Percentiles rank a stretch among this genome's conserved stretches.
Evolutionary conservation across 441 rosid species (phyloP).

Genomic region (Populus hybrid): DNA sequence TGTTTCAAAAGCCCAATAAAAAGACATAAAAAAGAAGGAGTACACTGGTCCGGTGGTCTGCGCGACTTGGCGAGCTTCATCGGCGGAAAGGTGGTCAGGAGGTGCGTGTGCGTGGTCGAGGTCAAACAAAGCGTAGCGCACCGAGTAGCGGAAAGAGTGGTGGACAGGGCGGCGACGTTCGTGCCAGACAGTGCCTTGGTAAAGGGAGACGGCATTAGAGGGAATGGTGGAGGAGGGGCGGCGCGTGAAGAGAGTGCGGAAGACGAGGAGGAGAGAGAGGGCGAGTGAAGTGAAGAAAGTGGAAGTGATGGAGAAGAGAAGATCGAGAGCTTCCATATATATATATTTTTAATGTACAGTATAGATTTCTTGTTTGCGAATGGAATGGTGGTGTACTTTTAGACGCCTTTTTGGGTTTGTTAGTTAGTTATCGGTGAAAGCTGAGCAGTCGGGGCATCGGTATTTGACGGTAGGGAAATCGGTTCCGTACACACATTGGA

Average conservation of each 20-base stretch:
- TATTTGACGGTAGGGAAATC: too few relatives aligned
- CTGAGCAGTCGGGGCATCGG: background rate
- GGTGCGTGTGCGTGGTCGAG: slow-evolving; percentile 48
- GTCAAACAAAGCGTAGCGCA: slow-evolving; percentile 80
- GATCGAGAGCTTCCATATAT: slow-evolving; percentile 56
- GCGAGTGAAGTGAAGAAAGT: slow-evolving; percentile 38
- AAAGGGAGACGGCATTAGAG: slow-evolving; percentile 30
- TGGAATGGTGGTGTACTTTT: too few relatives aligned
- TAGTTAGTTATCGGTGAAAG: background rate
- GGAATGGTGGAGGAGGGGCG: slow-evolving; percentile 12
- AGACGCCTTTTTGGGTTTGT: background rate
- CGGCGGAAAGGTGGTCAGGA: slow-evolving; percentile 65
- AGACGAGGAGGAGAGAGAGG: slow-evolving; percentile 52
- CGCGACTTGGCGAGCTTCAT: slow-evolving; percentile 54
- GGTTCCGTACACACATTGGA: too few relatives aligned
- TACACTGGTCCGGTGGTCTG: slow-evolving; percentile 70
- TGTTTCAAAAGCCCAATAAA: background rate
- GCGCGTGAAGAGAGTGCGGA: slow-evolving; percentile 39
- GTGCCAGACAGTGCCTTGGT: slow-evolving; percentile 86
- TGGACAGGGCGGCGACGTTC: slow-evolving; percentile 76
- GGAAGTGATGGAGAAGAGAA: slow-evolving; percentile 47
- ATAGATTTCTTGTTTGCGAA: background rate
- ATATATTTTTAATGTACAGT: background rate
- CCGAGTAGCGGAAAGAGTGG: slow-evolving; percentile 66
- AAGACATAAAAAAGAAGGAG: background rate